Evolutionary conservation across 345 rosid genomes (phyloP).

Genomic region (Lepidium africanum): DNA sequence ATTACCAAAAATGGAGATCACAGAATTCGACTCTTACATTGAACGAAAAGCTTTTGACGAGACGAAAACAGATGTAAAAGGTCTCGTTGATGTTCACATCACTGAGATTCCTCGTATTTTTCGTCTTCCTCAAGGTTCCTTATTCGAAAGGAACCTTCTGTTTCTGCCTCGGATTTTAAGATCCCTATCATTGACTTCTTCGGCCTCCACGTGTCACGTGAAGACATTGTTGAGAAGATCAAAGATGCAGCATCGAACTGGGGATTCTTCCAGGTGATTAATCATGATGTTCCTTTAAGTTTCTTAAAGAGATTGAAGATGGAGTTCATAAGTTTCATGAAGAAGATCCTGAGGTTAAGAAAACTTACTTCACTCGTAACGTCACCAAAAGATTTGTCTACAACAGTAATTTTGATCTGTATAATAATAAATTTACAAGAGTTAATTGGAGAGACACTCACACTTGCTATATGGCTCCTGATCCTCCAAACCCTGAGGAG

Average conservation of each 20-base stretch:
- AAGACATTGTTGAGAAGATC: conserved; percentile 9
- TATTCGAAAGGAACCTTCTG: background rate
- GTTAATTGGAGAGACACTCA: conserved; percentile 41
- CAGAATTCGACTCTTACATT: background rate
- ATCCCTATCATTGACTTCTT: conserved; percentile 38
- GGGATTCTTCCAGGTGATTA: conserved; percentile 48
- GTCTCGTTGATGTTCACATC: conserved; percentile 36
- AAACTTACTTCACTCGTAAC: conserved; percentile 30
- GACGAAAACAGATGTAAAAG: conserved; percentile 33
- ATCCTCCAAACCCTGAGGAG: conserved; percentile 31
- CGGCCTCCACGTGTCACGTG: background rate
- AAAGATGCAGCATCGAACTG: conserved; percentile 27
- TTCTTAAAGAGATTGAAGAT: conserved; percentile 32
- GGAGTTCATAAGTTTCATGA: conserved; percentile 35
- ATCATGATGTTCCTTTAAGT: conserved; percentile 32
- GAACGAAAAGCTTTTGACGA: conserved; percentile 23
- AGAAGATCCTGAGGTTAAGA: conserved; percentile 31
- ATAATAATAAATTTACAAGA: conserved; percentile 1
- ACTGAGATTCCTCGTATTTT: conserved; percentile 30
- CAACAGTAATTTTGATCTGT: conserved; percentile 36
- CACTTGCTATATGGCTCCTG: conserved; percentile 32
- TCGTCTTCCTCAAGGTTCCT: background rate
- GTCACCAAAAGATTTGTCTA: conserved; percentile 12
- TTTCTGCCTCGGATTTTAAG: background rate
- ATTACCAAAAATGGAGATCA: conserved; percentile 4